A percentile compares a stretch with the other conserved stretches of the same genome.
Conservation (phyloP, 2,329 filamentous ascomycete species). For the Botrytis sinoallii region DNA sequence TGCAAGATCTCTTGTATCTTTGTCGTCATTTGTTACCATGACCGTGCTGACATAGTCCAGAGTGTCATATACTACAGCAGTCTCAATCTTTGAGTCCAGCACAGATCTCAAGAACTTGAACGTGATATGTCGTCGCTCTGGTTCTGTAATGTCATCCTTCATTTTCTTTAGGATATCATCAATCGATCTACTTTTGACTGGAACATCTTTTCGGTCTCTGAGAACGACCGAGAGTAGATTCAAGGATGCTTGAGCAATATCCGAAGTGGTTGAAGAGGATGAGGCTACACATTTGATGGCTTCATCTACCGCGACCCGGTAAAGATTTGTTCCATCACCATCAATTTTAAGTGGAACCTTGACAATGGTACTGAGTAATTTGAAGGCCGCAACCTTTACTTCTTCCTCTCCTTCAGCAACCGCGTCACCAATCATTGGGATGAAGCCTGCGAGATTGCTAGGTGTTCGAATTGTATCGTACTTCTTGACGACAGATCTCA, state of each 20-base stretch:
- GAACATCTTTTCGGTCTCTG: slow-evolving; percentile 72
- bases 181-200: slow-evolving; percentile 75
- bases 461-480: slow-evolving; percentile 77
- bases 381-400: slow-evolving; percentile 82
- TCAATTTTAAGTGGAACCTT: slow-evolving; percentile 74
- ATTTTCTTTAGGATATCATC: slow-evolving; percentile 79
- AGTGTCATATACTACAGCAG: slow-evolving; percentile 84
- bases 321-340: slow-evolving; percentile 56
- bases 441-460: slow-evolving; percentile 76
- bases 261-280: slow-evolving; percentile 74
- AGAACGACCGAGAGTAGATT: slow-evolving; percentile 85
- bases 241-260: slow-evolving; percentile 81
- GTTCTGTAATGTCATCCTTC: slow-evolving; percentile 86
- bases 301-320: slow-evolving; percentile 78
- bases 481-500: slow-evolving; percentile 83
- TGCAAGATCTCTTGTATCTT: slow-evolving; percentile 80
- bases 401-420: slow-evolving; percentile 84
- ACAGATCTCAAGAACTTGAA: slow-evolving; percentile 93
- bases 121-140: slow-evolving; percentile 84
- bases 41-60: slow-evolving; percentile 84
- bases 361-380: slow-evolving; percentile 79
- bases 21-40: slow-evolving; percentile 95
- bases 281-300: slow-evolving; percentile 77
- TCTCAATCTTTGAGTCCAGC: slow-evolving; percentile 79
- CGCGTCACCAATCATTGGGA: slow-evolving; percentile 85